A percentile compares a stretch with the other conserved stretches of the same genome.
These are phyloP conservation scores for Xylaria venustula DNA, from an alignment of 495 filamentous ascomycete species.

Conservation along the genomic window DNA sequence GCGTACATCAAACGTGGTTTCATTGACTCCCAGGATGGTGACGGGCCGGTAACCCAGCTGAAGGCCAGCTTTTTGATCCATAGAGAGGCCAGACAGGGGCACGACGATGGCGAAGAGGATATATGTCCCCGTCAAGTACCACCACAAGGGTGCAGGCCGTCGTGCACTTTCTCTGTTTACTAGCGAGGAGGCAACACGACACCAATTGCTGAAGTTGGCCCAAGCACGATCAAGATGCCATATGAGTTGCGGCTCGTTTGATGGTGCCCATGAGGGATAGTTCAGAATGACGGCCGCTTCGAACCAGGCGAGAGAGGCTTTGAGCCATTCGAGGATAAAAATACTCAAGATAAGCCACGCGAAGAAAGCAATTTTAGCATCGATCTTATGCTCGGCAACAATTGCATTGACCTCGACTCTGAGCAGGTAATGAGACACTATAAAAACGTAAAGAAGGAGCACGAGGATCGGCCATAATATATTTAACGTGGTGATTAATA, in stretches of 20 bases:
- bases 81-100: conserved; percentile 4
- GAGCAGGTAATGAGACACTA: neutral
- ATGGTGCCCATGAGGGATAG: neutral
- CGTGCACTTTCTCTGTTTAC: neutral
- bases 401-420: neutral
- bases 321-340: conserved; percentile 6
- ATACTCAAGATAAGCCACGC: conserved; percentile 9
- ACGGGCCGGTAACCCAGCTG: neutral
- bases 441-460: neutral
- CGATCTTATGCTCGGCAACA: neutral
- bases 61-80: neutral
- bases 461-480: neutral
- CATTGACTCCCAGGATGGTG: neutral
- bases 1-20: conserved; percentile 5
- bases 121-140: neutral
- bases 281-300: neutral
- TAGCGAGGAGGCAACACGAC: neutral
- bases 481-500: neutral
- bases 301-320: neutral
- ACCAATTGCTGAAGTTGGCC: neutral
- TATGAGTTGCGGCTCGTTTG: neutral
- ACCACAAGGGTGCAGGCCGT: neutral
- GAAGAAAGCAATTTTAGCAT: conserved; percentile 4
- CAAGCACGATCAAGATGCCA: conserved; percentile 7
- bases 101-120: conserved; percentile 4